Evolutionary conservation across 129 eudicot species (phyloP), one percentile per base, ranked within the genome.

Genomic region (Sambucus nigra): DNA sequence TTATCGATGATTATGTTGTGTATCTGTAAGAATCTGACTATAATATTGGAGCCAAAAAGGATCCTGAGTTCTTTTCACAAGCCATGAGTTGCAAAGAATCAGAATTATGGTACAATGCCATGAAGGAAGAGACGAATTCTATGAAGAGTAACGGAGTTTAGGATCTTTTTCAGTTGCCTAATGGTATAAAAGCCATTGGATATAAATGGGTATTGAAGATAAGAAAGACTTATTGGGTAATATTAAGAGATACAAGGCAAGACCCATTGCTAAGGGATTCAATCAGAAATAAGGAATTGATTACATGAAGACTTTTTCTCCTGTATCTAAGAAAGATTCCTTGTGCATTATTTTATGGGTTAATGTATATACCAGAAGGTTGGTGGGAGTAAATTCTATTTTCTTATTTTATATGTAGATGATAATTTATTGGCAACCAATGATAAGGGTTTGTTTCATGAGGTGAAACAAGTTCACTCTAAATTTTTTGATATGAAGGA

Each of bases 391-490:
- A n/a, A n/a, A n/a, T n/a, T n/a, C n/a, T n/a, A n/a, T n/a, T n/a
- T n/a, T n/a, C n/a, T n/a, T n/a, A n/a, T n/a, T n/a, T n/a, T 25
- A 28, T 27, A 0, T 25, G 56, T 51, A 24, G n/a, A 51, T 51
- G 56, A 24, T 24, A 21, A 22, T 21, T 50, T 50, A 23, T 32
- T 24, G 5, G 32, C 55, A 50, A 11, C 11, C 5, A 21, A 13
- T 50, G 55, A 50, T 24, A 21, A 21, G 32, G 55, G 55, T 40
- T 50, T 50, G 55, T 13, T 22, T 9, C 55, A 50, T 50, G 31
- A 24, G 5, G 32, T 24, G 29, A 50, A 50, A 24, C 55, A 50
- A 21, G 22, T 50, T 14, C 55, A 22, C 29, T 50, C 55, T 24
- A 22, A 50, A 24, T 22, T 22, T 13, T 21, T 50, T 50, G 55